Evolutionary conservation across 2,329 filamentous ascomycete species (phyloP), one percentile per base, ranked within the genome.

Genomic region (Ophiostoma sp.): DNA sequence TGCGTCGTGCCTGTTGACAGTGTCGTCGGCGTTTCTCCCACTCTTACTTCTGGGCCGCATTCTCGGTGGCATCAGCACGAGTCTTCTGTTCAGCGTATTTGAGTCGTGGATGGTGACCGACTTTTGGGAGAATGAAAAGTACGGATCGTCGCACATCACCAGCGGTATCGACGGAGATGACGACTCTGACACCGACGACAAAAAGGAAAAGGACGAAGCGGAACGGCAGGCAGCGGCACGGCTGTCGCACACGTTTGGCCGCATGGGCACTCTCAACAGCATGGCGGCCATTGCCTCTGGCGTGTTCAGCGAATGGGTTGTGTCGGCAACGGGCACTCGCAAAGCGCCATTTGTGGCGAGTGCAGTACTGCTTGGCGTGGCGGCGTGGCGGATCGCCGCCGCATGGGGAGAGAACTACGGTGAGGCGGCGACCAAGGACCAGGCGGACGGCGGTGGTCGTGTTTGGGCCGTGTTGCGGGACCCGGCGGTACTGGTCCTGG

Each of bases 91-190:
- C 81, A 88, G 84, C 59, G 86, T 85, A 5, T 89, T 90, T 75
- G 88, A 90, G 78, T 87, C 86, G 76, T 90, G 88, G 88, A 87
- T 90, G 82, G 85, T 90, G 36, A 84, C 86, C 3, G 87, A 88
- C 75, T 88, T 85, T 75, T 83, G 86, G 74, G 80, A 81, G 71
- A 80, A 84, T 57, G 80, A 82, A 52, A 77, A 86, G 39, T 70
- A 28, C 36, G 72, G 70, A 4, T 4, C 63, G 11, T 19, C 28
- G 39, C 22, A 33, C 15, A 11, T 28, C 4, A 19, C 82, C 12
- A 15, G n/a, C 39, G 55, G 4, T 31, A 82, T 36, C 11, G 55
- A 42, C n/a, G 45, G 22, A 31, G 55, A 50, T 28, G n/a, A 19
- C 5, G 50, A 55, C 50, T 61, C 69, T 39, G 33, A 42, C 33